Percentiles rank a stretch among this genome's conserved stretches.
phyloP scores from a whole-genome alignment of 495 filamentous ascomycete species.

The Aspergillus heteromorphus region DNA sequence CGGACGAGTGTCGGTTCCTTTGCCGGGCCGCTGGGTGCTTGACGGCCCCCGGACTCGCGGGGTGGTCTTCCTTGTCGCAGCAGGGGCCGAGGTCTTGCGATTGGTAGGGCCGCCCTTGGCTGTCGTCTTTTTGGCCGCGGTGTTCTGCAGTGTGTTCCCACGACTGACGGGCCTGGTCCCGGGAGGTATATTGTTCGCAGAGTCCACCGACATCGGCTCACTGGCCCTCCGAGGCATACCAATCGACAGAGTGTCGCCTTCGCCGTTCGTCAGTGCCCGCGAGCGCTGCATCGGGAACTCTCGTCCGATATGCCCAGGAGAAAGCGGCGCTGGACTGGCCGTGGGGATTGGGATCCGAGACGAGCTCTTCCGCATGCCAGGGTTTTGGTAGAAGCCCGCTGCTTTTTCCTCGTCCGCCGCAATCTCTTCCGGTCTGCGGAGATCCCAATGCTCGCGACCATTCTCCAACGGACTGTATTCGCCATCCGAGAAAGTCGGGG shows the following conservation, averaged over 20 bases:
- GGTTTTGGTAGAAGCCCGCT: slow-evolving; percentile 37
- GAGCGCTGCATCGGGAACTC: slow-evolving; percentile 63
- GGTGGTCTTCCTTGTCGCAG: slow-evolving; percentile 32
- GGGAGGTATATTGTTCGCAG: slow-evolving; percentile 45
- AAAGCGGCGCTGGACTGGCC: slow-evolving; percentile 69
- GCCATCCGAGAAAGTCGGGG: slow-evolving; percentile 39
- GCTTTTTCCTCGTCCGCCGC: slow-evolving; percentile 57
- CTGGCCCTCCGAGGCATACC: slow-evolving; percentile 65
- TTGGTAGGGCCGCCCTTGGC: slow-evolving; percentile 36
- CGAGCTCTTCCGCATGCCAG: slow-evolving; percentile 41
- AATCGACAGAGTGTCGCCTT: slow-evolving; percentile 56
- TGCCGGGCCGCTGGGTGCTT: slow-evolving; percentile 51
- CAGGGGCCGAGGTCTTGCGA: slow-evolving; percentile 39
- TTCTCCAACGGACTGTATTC: slow-evolving; percentile 24
- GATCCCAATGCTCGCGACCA: slow-evolving; percentile 56
- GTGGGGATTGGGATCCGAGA: slow-evolving; percentile 85
- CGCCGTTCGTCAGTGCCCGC: slow-evolving; percentile 48
- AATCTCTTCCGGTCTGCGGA: slow-evolving; percentile 76
- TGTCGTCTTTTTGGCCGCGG: slow-evolving; percentile 21
- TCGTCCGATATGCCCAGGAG: slow-evolving; percentile 59
- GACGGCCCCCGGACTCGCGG: slow-evolving; percentile 34
- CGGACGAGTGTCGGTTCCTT: slow-evolving; percentile 51
- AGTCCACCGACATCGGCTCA: slow-evolving; percentile 58
- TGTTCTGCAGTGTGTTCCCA: slow-evolving; percentile 16
- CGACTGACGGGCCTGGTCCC: slow-evolving; percentile 41